A percentile compares a stretch with the other conserved stretches of the same genome.
Evolutionary conservation across 305 asterid genomes (phyloP).

Genomic region (Rubia balearica): DNA sequence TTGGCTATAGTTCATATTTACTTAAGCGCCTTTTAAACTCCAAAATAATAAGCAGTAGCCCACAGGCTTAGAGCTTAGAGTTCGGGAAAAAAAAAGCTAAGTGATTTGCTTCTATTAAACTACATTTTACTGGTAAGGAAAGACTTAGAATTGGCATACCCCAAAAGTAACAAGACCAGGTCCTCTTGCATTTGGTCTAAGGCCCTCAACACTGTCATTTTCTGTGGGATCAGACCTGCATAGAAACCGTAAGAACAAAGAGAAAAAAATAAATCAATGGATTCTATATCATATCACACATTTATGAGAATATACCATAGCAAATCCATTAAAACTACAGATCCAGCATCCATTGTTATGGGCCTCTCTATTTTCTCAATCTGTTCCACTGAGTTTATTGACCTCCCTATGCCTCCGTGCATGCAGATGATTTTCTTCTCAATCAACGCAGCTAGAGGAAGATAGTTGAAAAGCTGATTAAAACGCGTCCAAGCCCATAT

Average conservation of each 20-base stretch:
- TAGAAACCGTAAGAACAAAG: constrained; percentile 17
- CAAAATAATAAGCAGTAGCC: not conserved
- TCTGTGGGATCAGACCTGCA: constrained; percentile 99
- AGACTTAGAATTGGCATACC: constrained; percentile 38
- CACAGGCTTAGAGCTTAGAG: not conserved
- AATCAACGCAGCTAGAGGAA: constrained; percentile 93
- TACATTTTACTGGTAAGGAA: constrained; percentile 6
- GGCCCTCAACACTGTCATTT: constrained; percentile 88
- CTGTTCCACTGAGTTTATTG: constrained; percentile 87
- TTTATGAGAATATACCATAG: constrained; percentile 55
- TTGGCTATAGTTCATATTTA: constrained; percentile 2
- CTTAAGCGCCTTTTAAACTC: not conserved
- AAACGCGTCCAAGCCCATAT: constrained; percentile 99
- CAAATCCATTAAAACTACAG: constrained; percentile 91
- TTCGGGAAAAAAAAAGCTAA: constrained; percentile 4
- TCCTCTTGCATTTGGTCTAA: constrained; percentile 98
- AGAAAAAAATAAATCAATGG: not conserved
- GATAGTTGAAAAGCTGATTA: constrained; percentile 87
- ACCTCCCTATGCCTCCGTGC: constrained; percentile 99
- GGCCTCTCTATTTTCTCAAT: constrained; percentile 98
- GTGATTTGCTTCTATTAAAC: not conserved
- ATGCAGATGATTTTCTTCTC: constrained; percentile 98
- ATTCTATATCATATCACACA: constrained; percentile 15
- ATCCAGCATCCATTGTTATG: constrained; percentile 99
- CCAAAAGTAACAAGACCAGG: constrained; percentile 98